Base-by-base conservation (phyloP, 345 rosid genomes). In the Diplotaxis tenuifolia region DNA sequence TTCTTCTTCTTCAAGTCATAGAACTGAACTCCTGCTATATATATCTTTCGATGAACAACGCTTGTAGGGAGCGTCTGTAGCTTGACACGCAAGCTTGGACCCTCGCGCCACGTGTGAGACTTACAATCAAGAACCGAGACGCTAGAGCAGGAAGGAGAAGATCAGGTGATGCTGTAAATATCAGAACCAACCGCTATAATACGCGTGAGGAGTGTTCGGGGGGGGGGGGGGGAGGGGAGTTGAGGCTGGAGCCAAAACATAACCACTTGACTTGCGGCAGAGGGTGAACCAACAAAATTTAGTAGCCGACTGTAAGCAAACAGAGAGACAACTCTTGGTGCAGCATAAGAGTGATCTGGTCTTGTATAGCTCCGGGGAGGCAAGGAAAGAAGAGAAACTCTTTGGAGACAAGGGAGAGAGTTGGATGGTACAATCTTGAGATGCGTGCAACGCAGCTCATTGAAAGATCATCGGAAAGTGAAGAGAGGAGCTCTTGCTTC, bases 121-220 rank as follows among this genome's bases (percentile, higher is more conserved):
- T 18, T 16, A 42, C 49, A 42, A 1, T 42, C 18, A 4, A 14
- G 27, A 19, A 52, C 0, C 14, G 6, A 52, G 2, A 52, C 14
- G 6, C 0, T 52, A 52, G 57, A 52, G 2, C 15, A 23, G 3
- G 27, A 19, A 7, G 56, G 3, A 3, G n/a, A 49, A 40, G 47
- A 40, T 40, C 88, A n/a, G n/a, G 3, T 86, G 55, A 88, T 55
- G 9, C 79, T 85, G 70, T 79, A 88, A 47, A 88, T 84, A 32
- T 28, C 58, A 45, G 79, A 83, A 2, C 86, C 89, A 12, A 85
- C 53, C 22, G 82, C 76, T 47, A 83, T 87, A 34, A 78, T 74
- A 1, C 87, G 79, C 70, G 89, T 82, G 62, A 89, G 20, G 5
- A 12, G 0, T 3, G 29, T 7, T 3, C 6, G 0, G 6, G 29